A percentile compares a stretch with the other conserved stretches of the same genome.
Conservation (phyloP, 2,329 filamentous ascomycete species). For the Venturia effusa region DNA sequence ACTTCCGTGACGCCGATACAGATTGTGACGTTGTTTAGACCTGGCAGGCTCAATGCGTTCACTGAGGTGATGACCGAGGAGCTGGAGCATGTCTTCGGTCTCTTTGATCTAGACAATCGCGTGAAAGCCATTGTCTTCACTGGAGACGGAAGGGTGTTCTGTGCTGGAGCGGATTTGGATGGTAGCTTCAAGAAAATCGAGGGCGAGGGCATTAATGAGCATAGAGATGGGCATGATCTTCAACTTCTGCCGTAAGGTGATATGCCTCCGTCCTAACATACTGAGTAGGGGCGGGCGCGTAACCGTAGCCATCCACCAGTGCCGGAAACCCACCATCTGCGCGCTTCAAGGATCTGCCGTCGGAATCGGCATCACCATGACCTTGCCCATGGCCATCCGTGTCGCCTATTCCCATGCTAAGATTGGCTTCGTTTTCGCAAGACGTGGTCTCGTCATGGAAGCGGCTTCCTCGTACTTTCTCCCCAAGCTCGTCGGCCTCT, state of each 20-base stretch:
- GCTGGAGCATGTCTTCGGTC: slow-evolving; percentile 42
- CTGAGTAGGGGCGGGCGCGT: slow-evolving; percentile 31
- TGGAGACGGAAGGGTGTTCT: slow-evolving; percentile 40
- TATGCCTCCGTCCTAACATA: background rate
- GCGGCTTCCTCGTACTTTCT: slow-evolving; percentile 62
- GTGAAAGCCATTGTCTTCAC: slow-evolving; percentile 46
- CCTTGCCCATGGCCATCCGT: slow-evolving; percentile 45
- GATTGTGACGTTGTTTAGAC: slow-evolving; percentile 53
- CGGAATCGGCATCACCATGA: slow-evolving; percentile 49
- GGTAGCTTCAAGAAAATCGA: slow-evolving; percentile 35
- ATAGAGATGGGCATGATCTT: slow-evolving; percentile 39
- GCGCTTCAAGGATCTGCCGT: slow-evolving; percentile 47
- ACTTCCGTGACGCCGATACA: slow-evolving; percentile 49
- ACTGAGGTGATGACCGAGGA: slow-evolving; percentile 53
- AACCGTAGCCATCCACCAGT: slow-evolving; percentile 43
- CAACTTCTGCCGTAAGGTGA: background rate
- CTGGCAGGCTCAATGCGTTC: slow-evolving; percentile 58
- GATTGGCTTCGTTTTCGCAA: slow-evolving; percentile 64
- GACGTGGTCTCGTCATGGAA: slow-evolving; percentile 62
- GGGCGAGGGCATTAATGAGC: slow-evolving; percentile 33
- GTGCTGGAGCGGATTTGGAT: slow-evolving; percentile 47
- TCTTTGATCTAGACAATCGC: slow-evolving; percentile 43
- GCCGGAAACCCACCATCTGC: slow-evolving; percentile 45
- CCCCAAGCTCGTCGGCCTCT: slow-evolving; percentile 55
- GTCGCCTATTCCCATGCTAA: slow-evolving; percentile 47